phyloP scores from a whole-genome alignment of 352 stramenopile genomes.

The Blastocystis sp. region DNA sequence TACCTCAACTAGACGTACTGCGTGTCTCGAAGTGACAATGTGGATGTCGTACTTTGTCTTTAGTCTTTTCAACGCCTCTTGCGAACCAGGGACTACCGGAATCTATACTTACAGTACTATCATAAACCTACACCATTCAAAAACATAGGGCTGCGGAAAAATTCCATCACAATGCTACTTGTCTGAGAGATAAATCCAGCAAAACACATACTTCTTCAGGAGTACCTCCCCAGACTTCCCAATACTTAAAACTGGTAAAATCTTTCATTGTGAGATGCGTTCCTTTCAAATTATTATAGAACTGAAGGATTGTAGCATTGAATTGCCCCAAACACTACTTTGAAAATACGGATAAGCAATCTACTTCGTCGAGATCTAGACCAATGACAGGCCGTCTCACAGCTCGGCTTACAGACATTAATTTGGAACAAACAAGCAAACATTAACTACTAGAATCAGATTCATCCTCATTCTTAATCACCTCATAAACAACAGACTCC shows the following conservation, averaged over 20 bases:
- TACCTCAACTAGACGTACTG: not conserved
- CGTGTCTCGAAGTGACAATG: slow-evolving; percentile 2
- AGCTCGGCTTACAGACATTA: not conserved
- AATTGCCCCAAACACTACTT: slow-evolving; percentile 1
- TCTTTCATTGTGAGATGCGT: not conserved
- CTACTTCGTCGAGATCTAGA: not conserved
- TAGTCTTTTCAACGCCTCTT: not conserved
- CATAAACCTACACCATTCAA: not conserved
- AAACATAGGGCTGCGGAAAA: not conserved
- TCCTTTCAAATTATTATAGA: not conserved
- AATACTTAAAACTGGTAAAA: slow-evolving; percentile 1
- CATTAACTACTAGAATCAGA: not conserved
- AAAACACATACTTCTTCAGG: not conserved
- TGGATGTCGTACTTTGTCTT: not conserved
- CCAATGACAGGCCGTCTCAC: not conserved
- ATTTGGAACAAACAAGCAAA: not conserved
- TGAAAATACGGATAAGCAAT: not conserved
- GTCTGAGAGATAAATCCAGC: not conserved
- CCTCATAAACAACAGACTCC: not conserved
- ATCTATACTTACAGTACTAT: not conserved
- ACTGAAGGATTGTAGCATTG: not conserved
- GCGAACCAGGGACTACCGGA: not conserved
- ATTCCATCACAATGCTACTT: not conserved
- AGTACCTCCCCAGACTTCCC: slow-evolving; percentile 9
- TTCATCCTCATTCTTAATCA: not conserved